Evolutionary conservation across 805 yeast species (phyloP).

Genomic region (Teunomyces pallodes): DNA sequence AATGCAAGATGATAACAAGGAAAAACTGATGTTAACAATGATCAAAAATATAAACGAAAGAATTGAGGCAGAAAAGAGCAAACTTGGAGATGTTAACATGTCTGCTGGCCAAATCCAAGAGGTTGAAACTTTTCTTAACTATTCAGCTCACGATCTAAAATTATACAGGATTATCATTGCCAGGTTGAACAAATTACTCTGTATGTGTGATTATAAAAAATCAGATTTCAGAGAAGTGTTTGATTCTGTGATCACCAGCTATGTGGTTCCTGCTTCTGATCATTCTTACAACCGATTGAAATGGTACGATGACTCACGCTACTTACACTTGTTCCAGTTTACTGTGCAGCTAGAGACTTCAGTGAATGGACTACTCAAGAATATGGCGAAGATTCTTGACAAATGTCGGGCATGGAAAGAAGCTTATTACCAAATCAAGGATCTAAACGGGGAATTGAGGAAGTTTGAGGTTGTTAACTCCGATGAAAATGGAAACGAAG

Average conservation of each 20-base stretch:
- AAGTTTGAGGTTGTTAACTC: constrained; percentile 19
- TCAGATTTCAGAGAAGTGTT: constrained; percentile 26
- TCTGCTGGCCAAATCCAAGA: constrained; percentile 28
- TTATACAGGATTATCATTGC: constrained; percentile 26
- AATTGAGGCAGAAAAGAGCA: constrained; percentile 15
- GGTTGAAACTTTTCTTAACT: constrained; percentile 48
- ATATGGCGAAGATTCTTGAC: constrained; percentile 19
- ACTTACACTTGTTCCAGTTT: constrained; percentile 11
- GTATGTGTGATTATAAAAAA: constrained; percentile 31
- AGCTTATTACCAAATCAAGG: constrained; percentile 24
- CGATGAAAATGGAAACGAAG: constrained; percentile 6
- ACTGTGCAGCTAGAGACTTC: constrained; percentile 24
- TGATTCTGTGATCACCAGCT: constrained; percentile 11
- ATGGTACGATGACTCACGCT: background rate
- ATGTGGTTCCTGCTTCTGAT: background rate
- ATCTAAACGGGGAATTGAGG: constrained; percentile 27
- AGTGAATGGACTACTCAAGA: constrained; percentile 20
- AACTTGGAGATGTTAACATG: constrained; percentile 23
- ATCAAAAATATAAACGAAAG: constrained; percentile 19
- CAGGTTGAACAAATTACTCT: constrained; percentile 35
- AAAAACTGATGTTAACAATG: constrained; percentile 31
- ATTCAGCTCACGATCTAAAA: constrained; percentile 42
- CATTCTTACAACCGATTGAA: background rate
- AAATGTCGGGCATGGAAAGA: constrained; percentile 31
- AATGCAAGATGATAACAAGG: constrained; percentile 16